Conservation (phyloP, 2,329 filamentous ascomycete species). For the Mariannaea elegans region DNA sequence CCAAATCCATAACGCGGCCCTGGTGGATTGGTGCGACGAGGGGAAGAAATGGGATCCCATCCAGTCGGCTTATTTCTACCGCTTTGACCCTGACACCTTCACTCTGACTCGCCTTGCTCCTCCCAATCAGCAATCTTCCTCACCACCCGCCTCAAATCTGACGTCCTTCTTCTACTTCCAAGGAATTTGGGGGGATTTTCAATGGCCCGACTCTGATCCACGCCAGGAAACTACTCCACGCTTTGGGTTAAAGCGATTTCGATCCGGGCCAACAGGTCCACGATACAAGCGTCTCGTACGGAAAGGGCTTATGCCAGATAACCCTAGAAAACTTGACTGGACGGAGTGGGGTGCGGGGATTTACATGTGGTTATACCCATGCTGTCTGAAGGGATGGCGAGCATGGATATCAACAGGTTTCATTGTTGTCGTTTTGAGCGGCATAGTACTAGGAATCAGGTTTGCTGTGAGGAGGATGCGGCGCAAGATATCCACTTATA, state of each 20-base stretch:
- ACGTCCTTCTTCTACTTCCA: slow-evolving; percentile 48
- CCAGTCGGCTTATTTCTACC: slow-evolving; percentile 48
- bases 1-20: slow-evolving; percentile 44
- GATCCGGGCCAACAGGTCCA: slow-evolving; percentile 45
- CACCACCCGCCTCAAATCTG: slow-evolving; percentile 32
- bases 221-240: slow-evolving; percentile 42
- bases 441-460: slow-evolving; percentile 19
- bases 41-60: slow-evolving; percentile 47
- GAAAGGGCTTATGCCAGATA: slow-evolving; percentile 43
- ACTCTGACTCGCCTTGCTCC: slow-evolving; percentile 31
- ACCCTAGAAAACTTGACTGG: slow-evolving; percentile 35
- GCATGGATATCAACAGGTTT: slow-evolving; percentile 38
- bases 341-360: slow-evolving; percentile 39
- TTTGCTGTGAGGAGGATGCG: slow-evolving; percentile 18
- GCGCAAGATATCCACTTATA: slow-evolving; percentile 30
- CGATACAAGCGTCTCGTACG: slow-evolving; percentile 45
- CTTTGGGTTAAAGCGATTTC: slow-evolving; percentile 46
- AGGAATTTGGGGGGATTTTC: slow-evolving; percentile 46
- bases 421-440: slow-evolving; percentile 19
- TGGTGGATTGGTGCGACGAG: slow-evolving; percentile 47
- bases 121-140: slow-evolving; percentile 15
- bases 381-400: slow-evolving; percentile 47
- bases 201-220: slow-evolving; percentile 43
- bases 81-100: slow-evolving; percentile 38
- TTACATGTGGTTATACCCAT: slow-evolving; percentile 45